Percentiles rank a stretch among this genome's conserved stretches.
Evolutionary conservation across 2,329 filamentous ascomycete genomes (phyloP).

Genomic region (Botryotinia narcissicola): DNA sequence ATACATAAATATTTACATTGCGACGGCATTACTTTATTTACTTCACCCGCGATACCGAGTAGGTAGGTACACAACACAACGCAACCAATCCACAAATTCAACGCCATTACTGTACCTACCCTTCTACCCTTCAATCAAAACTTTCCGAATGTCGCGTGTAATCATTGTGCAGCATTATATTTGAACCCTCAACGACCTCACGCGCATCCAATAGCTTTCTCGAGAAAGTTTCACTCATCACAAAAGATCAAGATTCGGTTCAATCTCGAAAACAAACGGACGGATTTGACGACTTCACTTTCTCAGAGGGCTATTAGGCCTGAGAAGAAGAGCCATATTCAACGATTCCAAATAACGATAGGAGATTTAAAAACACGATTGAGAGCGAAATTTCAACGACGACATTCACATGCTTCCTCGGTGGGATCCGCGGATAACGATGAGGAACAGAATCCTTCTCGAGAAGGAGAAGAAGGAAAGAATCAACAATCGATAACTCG

Average conservation of each 20-base stretch:
- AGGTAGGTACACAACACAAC: neutral
- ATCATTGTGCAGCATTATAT: slow-evolving; percentile 1
- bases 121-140: slow-evolving; percentile 4
- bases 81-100: neutral
- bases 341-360: slow-evolving; percentile 12
- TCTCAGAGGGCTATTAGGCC: slow-evolving; percentile 2
- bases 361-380: slow-evolving; percentile 20
- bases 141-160: slow-evolving; percentile 9
- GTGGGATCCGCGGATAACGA: slow-evolving; percentile 10
- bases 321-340: neutral
- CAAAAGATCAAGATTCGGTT: neutral
- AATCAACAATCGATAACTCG: slow-evolving; percentile 4
- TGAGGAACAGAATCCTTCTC: neutral
- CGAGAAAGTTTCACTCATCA: neutral
- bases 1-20: too few species aligned
- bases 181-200: slow-evolving; percentile 4
- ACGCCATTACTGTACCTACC: neutral
- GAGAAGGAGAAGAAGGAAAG: neutral
- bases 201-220: neutral
- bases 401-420: slow-evolving; percentile 12
- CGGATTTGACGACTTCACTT: neutral
- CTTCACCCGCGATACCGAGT: neutral
- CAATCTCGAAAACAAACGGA: neutral
- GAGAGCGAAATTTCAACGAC: slow-evolving; percentile 21
- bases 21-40: neutral